Evolutionary conservation across 306 rosid genomes (phyloP).

Genomic region (Malus sylvestris): DNA sequence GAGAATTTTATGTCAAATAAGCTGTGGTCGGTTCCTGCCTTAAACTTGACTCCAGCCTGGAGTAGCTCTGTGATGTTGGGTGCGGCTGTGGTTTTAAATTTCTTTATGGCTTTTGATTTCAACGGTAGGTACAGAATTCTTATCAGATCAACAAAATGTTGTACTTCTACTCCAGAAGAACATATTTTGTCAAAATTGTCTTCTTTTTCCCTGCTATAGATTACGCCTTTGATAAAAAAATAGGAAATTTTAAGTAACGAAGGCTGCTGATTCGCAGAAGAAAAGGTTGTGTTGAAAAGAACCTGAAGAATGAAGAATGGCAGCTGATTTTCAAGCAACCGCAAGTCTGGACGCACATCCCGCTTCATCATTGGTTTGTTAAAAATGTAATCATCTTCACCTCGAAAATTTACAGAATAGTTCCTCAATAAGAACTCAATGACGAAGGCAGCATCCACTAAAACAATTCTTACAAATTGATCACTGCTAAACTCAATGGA

Average conservation of each 20-base stretch:
- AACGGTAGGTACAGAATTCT: slow-evolving; percentile 22
- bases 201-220: not conserved
- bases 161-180: not conserved
- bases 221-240: too few relatives aligned
- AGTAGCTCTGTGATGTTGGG: slow-evolving; percentile 21
- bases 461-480: not conserved
- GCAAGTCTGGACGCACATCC: not conserved
- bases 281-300: not conserved
- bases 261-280: not conserved
- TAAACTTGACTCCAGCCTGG: slow-evolving; percentile 26
- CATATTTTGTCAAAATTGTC: not conserved
- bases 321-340: not conserved
- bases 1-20: slow-evolving; percentile 6
- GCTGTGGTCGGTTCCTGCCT: slow-evolving; percentile 4
- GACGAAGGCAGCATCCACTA: not conserved
- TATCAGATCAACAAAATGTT: slow-evolving; percentile 33
- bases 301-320: not conserved
- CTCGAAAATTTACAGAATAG: not conserved
- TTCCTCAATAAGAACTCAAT: not conserved
- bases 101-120: not conserved
- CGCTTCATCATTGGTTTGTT: not conserved
- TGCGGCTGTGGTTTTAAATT: not conserved
- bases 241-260: not conserved
- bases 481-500: not conserved
- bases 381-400: not conserved